phyloP scores from a whole-genome alignment of 495 filamentous ascomycete species.

The Podospora anserina region DNA sequence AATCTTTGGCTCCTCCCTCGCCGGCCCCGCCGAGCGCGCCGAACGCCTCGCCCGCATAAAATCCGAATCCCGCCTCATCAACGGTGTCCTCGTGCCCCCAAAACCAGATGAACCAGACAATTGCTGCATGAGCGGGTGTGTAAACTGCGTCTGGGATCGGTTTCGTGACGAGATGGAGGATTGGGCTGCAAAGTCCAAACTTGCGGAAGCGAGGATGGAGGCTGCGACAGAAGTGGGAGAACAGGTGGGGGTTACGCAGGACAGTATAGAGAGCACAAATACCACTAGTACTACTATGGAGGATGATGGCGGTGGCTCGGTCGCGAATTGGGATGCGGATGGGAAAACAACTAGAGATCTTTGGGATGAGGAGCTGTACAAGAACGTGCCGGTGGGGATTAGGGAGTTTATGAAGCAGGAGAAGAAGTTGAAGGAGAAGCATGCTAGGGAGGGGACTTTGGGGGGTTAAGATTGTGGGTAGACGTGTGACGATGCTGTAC shows the following conservation, averaged over 20 bases:
- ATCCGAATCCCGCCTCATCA: constrained; percentile 56
- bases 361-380: constrained; percentile 65
- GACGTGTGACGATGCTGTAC: neutral
- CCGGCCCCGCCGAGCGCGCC: constrained; percentile 61
- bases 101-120: constrained; percentile 89
- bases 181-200: constrained; percentile 62
- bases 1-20: constrained; percentile 73
- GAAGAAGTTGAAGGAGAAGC: constrained; percentile 81
- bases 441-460: constrained; percentile 44
- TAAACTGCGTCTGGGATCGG: constrained; percentile 94
- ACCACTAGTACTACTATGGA: constrained; percentile 56
- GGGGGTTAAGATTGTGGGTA: constrained; percentile 30
- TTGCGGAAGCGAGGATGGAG: constrained; percentile 51
- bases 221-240: constrained; percentile 27
- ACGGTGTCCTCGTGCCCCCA: constrained; percentile 78
- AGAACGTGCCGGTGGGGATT: constrained; percentile 85
- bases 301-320: constrained; percentile 75
- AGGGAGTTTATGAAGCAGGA: constrained; percentile 96
- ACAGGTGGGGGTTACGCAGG: constrained; percentile 24
- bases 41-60: constrained; percentile 57
- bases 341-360: constrained; percentile 40
- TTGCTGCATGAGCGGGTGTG: constrained; percentile 98
- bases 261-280: constrained; percentile 16
- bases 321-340: constrained; percentile 55
- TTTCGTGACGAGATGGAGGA: constrained; percentile 89